Base-by-base conservation (phyloP, 2,329 filamentous ascomycete genomes). In the Pestalotiopsis sp. region DNA sequence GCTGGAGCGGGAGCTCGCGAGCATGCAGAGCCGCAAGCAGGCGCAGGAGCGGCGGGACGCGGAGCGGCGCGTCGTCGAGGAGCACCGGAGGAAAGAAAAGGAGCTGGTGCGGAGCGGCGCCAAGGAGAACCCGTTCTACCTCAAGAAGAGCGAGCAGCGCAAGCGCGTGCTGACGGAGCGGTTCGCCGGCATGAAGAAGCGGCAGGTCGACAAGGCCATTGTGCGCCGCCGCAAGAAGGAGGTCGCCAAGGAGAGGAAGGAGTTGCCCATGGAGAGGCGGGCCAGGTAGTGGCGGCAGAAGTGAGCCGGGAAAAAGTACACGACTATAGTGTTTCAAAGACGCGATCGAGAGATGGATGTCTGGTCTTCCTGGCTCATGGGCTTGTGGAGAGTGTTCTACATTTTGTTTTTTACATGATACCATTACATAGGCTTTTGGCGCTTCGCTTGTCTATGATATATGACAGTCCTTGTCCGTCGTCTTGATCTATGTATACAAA, bases 61-160 rank as follows among this genome's bases (percentile, higher is more conserved):
- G 70, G 89, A 92, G 80, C 85, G 88, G 74, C 87, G 89, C 68
- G 82, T 98, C 57, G 75, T 95, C 66, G 85, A 89, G 59, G 90
- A 92, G 79, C 95, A 98, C 82, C 89, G 92, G 76, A 88, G 88
- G 82, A 87, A 90, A 79, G 96, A 99, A 85, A 94, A 93, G 82
- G 92, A 95, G 79, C 83, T 93, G 70, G 90, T 98, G 65, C 90
- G 90, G 75, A 89, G 97, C 82, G 96, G 96, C 70, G 45, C 20
- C 45, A 52, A 52, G 45, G 98, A 98, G 89, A 90, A 88, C 78
- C 95, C 96, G 0, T 99, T 94, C 82, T 98, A 93, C 81, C 84
- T 98, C 75, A 99, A 99, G 88, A 91, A 91, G 83, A 90, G 91
- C 77, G 95, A 98, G 82, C 89, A 96, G 85, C 97, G 96, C 90